These are phyloP conservation scores for Jamesozyma jinghongensis DNA, from an alignment of 805 yeast genomes.

Conservation along the genomic window DNA sequence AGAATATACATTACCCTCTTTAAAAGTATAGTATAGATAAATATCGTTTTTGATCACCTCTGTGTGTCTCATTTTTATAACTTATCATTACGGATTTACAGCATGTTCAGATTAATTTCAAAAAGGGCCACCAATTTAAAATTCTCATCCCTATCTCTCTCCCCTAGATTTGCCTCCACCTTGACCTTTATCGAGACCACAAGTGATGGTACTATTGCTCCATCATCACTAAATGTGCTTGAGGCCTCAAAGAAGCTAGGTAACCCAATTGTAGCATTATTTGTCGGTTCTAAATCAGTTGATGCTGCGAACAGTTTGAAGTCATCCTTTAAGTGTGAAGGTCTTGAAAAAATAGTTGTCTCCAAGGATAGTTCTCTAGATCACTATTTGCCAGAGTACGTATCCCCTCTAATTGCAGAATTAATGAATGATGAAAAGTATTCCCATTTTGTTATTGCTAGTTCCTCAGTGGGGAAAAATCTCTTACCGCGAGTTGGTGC, in stretches of 20 bases:
- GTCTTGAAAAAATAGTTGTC: constrained; percentile 44
- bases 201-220: constrained; percentile 43
- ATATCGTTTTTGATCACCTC: no score
- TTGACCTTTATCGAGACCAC: constrained; percentile 65
- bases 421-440: constrained; percentile 23
- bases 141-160: not conserved
- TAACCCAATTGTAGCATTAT: constrained; percentile 69
- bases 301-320: constrained; percentile 37
- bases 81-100: no score
- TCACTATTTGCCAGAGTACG: constrained; percentile 69
- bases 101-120: constrained; percentile 3
- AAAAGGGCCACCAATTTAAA: not conserved
- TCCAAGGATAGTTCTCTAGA: constrained; percentile 51
- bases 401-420: constrained; percentile 56
- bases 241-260: constrained; percentile 72
- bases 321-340: constrained; percentile 9
- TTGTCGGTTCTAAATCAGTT: constrained; percentile 56
- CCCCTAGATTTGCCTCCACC: constrained; percentile 40
- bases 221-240: constrained; percentile 63
- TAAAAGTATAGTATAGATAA: no score
- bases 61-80: no score
- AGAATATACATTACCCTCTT: no score
- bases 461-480: constrained; percentile 82
- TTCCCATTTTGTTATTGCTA: constrained; percentile 70
- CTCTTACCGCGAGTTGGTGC: constrained; percentile 84